Base-by-base conservation (phyloP, 2,329 filamentous ascomycete genomes). In the Diplocarpon rosae region DNA sequence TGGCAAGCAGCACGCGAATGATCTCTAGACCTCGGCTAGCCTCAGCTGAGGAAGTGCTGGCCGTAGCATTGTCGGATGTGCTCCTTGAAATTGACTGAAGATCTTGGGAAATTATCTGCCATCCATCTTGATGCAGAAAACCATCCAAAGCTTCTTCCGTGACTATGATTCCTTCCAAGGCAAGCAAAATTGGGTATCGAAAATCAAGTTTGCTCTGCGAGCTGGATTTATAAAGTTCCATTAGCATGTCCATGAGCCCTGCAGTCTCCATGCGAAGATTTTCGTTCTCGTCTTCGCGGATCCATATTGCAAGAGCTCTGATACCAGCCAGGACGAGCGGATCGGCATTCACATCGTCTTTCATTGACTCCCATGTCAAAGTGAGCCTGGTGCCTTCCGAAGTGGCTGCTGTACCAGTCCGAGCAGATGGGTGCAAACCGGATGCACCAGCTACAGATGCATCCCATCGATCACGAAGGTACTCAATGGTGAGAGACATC, bases 381-480 rank as follows among this genome's bases (percentile, higher is more conserved):
- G 71, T 71, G 24, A 67, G 63, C 20, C 64, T 64, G 13, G 54
- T 58, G 1, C 72, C 72, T 11, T 64, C 63, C 12, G 63, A 62
- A 1, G 69, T 70, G 32, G 70, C 63, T 12, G 69, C 61, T 2
- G 62, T 63, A 11, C 63, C 65, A 1, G 56, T 49, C 29, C 76
- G 70, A 5, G 76, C 75, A 9, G 73, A 70, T 1, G 72, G 73
- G 54, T 83, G 75, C 6, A 83, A 59, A 2, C 78, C 78, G 59
- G 73, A 69, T 6, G 75, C 73, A 10, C 78, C 79, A 3, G 77
- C 73, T n/a, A 75, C 66, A 1, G 75, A 73, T 4, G 75, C 76
- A 56, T 85, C 80, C 76, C 77, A 84, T n/a, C 80, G 66, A 56
- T 85, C 81, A 33, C 79, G 72, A 1, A 85, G 67, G 58, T 78